A percentile compares a stretch with the other conserved stretches of the same genome.
Evolutionary conservation across 768 basidiomycete species (phyloP).

Genomic region (Pisolithus albus): DNA sequence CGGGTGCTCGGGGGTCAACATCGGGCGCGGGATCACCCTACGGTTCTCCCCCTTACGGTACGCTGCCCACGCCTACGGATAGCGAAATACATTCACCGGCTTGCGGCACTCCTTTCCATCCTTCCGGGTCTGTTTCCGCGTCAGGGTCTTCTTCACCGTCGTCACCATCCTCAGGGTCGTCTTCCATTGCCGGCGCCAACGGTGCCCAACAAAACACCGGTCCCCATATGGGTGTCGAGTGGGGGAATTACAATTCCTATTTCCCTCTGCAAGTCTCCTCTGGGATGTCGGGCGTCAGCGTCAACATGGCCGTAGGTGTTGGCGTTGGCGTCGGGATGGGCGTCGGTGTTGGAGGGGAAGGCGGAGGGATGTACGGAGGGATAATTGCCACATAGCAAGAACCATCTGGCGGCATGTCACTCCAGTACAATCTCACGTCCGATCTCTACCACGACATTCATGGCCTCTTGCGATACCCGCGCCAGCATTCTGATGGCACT

Average conservation of each 20-base stretch:
- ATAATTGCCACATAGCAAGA: slow-evolving; percentile 34
- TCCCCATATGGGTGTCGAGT: slow-evolving; percentile 15
- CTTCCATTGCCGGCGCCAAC: slow-evolving; percentile 28
- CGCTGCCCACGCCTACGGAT: slow-evolving; percentile 51
- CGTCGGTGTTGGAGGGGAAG: slow-evolving; percentile 1
- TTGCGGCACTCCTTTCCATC: slow-evolving; percentile 33
- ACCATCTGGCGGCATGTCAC: too few species aligned
- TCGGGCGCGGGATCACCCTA: background rate
- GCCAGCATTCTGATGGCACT: too few species aligned
- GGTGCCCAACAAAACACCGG: background rate
- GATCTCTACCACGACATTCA: too few species aligned
- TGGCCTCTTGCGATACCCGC: too few species aligned
- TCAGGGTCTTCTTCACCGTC: background rate
- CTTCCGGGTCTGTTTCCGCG: background rate
- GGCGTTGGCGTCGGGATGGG: background rate
- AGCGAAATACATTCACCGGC: slow-evolving; percentile 48
- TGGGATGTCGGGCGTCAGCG: background rate
- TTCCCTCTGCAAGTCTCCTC: slow-evolving; percentile 43
- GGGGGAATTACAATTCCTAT: slow-evolving; percentile 55
- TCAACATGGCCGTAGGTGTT: background rate
- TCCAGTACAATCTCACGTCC: too few species aligned
- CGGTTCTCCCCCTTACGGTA: slow-evolving; percentile 39
- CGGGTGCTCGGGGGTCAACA: background rate
- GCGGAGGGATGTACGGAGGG: slow-evolving; percentile 42
- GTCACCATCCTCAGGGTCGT: slow-evolving; percentile 17